Conservation (phyloP, 75 land plant genomes). For the Selaginella tamariscina region DNA sequence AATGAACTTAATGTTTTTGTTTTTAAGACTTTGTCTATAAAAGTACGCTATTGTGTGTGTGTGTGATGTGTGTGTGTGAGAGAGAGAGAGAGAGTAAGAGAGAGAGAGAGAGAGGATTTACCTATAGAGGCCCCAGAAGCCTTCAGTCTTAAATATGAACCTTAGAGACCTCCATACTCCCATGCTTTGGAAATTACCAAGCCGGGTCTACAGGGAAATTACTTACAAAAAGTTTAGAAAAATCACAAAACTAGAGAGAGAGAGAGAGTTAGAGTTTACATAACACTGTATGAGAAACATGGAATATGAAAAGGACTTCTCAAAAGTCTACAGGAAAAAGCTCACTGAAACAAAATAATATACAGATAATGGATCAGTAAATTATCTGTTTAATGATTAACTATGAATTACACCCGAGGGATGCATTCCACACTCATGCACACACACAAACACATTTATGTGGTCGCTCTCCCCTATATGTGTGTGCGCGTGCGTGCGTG, state of each 20-base stretch:
- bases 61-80: neutral
- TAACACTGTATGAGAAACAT: neutral
- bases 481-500: too few species aligned
- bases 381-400: too few species aligned
- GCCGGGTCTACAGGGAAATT: conserved; percentile 45
- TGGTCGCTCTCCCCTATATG: too few species aligned
- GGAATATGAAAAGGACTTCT: neutral
- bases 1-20: too few species aligned
- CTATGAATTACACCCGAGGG: too few species aligned
- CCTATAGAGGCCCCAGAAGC: conserved; percentile 74
- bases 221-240: neutral
- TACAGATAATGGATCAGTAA: too few species aligned
- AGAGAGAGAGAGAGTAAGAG: neutral
- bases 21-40: too few species aligned
- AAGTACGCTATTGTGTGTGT: too few species aligned
- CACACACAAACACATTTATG: too few species aligned
- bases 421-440: too few species aligned
- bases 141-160: conserved; percentile 59
- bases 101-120: conserved; percentile 21
- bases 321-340: neutral
- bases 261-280: neutral
- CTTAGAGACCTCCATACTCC: conserved; percentile 53
- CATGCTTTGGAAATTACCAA: conserved; percentile 53
- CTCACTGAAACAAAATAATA: neutral
- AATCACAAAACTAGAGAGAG: conserved; percentile 12